These are phyloP conservation scores for Pythium oligandrum DNA, from an alignment of 352 stramenopile genomes.

Conservation along the genomic window DNA sequence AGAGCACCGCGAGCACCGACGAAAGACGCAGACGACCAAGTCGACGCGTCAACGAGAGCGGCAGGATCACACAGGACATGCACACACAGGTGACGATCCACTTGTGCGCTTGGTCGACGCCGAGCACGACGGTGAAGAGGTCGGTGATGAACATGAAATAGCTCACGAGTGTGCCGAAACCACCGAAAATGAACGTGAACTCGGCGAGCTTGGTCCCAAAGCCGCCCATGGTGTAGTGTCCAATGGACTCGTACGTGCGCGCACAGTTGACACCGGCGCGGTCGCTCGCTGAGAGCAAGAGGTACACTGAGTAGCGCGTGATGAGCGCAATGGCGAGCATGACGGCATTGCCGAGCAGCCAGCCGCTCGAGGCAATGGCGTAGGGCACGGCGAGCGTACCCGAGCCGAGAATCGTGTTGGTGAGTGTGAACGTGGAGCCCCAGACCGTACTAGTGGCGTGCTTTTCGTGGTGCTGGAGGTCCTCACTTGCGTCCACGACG, in stretches of 20 bases:
- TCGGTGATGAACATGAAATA: slow-evolving; percentile 83
- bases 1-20: slow-evolving; percentile 58
- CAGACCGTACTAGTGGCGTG: slow-evolving; percentile 44
- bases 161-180: slow-evolving; percentile 74
- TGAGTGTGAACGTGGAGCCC: slow-evolving; percentile 69
- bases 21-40: slow-evolving; percentile 60
- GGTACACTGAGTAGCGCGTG: slow-evolving; percentile 70
- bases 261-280: slow-evolving; percentile 48
- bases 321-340: slow-evolving; percentile 70
- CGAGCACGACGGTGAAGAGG: slow-evolving; percentile 44
- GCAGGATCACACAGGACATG: slow-evolving; percentile 38
- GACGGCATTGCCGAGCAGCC: slow-evolving; percentile 56
- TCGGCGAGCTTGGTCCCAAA: slow-evolving; percentile 56
- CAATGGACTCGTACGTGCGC: slow-evolving; percentile 73
- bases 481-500: slow-evolving; percentile 5
- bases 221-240: slow-evolving; percentile 65
- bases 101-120: slow-evolving; percentile 32
- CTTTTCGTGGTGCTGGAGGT: slow-evolving; percentile 9
- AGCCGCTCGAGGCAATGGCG: slow-evolving; percentile 66
- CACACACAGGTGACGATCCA: slow-evolving; percentile 51
- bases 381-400: slow-evolving; percentile 70
- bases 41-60: slow-evolving; percentile 49
- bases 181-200: slow-evolving; percentile 84
- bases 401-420: slow-evolving; percentile 73
- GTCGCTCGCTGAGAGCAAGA: slow-evolving; percentile 63